phyloP scores from a whole-genome alignment of 305 asterid genomes.

The Ajuga reptans region DNA sequence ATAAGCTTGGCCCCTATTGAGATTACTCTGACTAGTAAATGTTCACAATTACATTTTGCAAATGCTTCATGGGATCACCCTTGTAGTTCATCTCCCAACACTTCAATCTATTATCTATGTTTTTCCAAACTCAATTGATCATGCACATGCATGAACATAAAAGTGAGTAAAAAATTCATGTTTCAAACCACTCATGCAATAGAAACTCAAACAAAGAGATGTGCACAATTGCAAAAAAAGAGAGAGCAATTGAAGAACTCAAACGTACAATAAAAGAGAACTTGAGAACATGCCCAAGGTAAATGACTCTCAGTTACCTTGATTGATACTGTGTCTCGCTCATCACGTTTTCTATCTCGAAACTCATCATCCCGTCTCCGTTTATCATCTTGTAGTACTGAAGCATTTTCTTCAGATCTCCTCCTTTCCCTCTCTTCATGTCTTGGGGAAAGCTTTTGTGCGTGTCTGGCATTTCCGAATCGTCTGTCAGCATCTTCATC shows the following conservation, averaged over 20 bases:
- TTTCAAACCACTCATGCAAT: constrained; percentile 12
- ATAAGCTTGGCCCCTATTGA: background rate
- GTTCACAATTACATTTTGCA: too few species aligned
- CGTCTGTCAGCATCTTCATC: constrained; percentile 93
- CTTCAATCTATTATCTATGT: background rate
- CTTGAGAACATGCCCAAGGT: background rate
- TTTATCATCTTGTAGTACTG: constrained; percentile 74
- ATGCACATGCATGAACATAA: background rate
- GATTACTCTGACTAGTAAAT: too few species aligned
- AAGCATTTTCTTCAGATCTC: constrained; percentile 81
- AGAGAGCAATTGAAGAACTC: background rate
- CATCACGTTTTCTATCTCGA: constrained; percentile 91
- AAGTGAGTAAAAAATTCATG: background rate
- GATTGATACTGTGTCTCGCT: constrained; percentile 49
- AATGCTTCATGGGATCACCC: background rate
- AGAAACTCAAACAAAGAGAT: constrained; percentile 15
- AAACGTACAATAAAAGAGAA: background rate
- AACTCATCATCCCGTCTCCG: constrained; percentile 89
- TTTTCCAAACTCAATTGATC: constrained; percentile 3
- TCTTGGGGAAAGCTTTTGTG: constrained; percentile 90
- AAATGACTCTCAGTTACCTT: constrained; percentile 45
- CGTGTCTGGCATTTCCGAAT: constrained; percentile 66
- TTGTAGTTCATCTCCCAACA: background rate
- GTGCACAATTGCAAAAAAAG: background rate
- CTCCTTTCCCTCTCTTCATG: constrained; percentile 88